phyloP scores from a whole-genome alignment of 2,329 filamentous ascomycete genomes.

The Ophiocordyceps camponoti-floridani region DNA sequence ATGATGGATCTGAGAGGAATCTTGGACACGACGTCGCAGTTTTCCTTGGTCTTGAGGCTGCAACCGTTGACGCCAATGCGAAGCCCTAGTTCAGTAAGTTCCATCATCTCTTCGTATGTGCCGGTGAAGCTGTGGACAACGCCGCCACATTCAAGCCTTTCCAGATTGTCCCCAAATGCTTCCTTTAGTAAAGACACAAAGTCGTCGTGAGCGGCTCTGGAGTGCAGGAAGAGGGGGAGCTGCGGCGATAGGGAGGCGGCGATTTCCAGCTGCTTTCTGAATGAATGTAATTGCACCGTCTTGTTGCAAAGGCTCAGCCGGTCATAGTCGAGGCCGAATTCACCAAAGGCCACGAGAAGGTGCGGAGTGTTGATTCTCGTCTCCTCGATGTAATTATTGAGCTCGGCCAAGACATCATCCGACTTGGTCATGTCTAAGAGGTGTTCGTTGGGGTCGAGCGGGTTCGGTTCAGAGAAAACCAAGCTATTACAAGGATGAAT shows the following conservation, averaged over 20 bases:
- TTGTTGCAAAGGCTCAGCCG: constrained; percentile 67
- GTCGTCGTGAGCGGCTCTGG: constrained; percentile 68
- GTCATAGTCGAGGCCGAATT: constrained; percentile 95
- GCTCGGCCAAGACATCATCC: constrained; percentile 31
- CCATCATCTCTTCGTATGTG: constrained; percentile 64
- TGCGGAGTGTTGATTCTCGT: constrained; percentile 27
- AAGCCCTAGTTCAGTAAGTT: constrained; percentile 62
- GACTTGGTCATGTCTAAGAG: constrained; percentile 25
- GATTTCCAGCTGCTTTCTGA: constrained; percentile 64
- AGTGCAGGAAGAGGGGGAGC: constrained; percentile 83
- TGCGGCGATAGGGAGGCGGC: constrained; percentile 52
- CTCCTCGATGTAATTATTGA: constrained; percentile 46
- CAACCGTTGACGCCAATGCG: constrained; percentile 95
- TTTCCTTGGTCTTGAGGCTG: constrained; percentile 86
- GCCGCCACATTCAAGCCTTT: constrained; percentile 53
- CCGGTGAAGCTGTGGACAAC: constrained; percentile 95
- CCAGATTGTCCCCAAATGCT: constrained; percentile 38
- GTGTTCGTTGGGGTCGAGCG: constrained; percentile 29
- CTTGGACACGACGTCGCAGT: constrained; percentile 65
- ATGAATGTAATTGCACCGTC: constrained; percentile 67
- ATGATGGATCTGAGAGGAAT: constrained; percentile 69
- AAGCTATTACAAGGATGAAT: constrained; percentile 83
- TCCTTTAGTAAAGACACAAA: constrained; percentile 56
- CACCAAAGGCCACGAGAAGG: constrained; percentile 63
- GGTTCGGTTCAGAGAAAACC: constrained; percentile 43